Conservation (phyloP, 805 yeast species). For the Barnettozyma vustinii region DNA sequence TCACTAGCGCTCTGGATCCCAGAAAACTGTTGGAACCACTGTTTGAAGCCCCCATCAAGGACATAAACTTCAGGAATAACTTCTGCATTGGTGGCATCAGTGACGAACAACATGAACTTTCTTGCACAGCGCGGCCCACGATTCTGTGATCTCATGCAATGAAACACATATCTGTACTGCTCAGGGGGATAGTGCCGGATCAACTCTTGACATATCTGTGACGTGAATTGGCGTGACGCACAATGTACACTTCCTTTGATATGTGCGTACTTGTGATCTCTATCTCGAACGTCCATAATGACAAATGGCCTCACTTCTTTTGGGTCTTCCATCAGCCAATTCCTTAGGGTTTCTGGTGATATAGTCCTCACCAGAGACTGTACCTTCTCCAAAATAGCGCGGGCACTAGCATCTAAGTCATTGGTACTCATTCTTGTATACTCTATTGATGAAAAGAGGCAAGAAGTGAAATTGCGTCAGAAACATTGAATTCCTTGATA, state of each 20-base stretch:
- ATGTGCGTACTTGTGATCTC: constrained; percentile 11
- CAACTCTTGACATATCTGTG: not conserved
- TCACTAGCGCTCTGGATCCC: not conserved
- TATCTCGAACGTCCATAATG: constrained; percentile 20
- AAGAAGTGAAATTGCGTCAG: not conserved
- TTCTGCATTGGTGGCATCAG: constrained; percentile 3
- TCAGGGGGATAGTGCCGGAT: constrained; percentile 4
- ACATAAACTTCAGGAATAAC: constrained; percentile 13
- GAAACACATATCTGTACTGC: constrained; percentile 13
- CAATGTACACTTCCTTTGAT: constrained; percentile 10
- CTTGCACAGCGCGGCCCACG: constrained; percentile 19
- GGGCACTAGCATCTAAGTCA: not conserved
- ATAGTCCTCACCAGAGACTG: not conserved
- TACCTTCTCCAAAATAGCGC: not conserved
- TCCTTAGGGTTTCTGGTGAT: not conserved
- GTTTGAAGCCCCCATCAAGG: constrained; percentile 20
- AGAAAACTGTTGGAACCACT: constrained; percentile 19
- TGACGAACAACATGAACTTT: constrained; percentile 9
- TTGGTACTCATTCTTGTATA: not conserved
- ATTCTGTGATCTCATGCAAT: constrained; percentile 22
- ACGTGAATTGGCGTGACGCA: constrained; percentile 12
- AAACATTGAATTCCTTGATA: not conserved
- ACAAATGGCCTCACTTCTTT: not conserved
- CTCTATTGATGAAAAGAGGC: no score
- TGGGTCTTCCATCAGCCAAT: not conserved